Evolutionary conservation across 805 yeast genomes (phyloP).

Genomic region (Cyberlindnera xishuangbannaensis): DNA sequence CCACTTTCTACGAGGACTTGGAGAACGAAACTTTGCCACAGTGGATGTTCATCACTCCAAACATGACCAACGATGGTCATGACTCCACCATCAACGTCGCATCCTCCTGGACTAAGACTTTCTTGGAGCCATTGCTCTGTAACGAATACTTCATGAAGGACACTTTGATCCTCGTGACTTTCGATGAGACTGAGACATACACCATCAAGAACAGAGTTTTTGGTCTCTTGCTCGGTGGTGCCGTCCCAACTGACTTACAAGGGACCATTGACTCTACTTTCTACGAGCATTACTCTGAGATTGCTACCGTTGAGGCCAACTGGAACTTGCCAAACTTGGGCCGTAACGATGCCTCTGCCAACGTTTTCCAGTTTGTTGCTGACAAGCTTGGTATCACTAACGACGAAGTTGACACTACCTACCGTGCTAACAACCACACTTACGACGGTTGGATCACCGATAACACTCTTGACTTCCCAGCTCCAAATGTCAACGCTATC

Average conservation of each 20-base stretch:
- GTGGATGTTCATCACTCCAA: conserved; percentile 49
- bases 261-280: conserved; percentile 42
- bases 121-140: conserved; percentile 38
- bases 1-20: conserved; percentile 37
- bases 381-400: conserved; percentile 28
- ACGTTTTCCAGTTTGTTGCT: conserved; percentile 40
- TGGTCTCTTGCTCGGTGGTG: conserved; percentile 44
- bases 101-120: conserved; percentile 41
- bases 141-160: conserved; percentile 42
- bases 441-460: conserved; percentile 30
- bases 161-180: conserved; percentile 40
- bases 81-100: conserved; percentile 41
- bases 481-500: conserved; percentile 32
- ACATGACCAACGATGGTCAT: conserved; percentile 49
- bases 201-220: conserved; percentile 39
- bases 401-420: conserved; percentile 29
- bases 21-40: conserved; percentile 39
- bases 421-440: conserved; percentile 29
- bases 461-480: conserved; percentile 26
- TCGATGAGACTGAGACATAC: conserved; percentile 44
- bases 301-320: conserved; percentile 45
- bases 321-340: conserved; percentile 46
- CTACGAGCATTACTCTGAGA: conserved; percentile 48
- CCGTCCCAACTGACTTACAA: conserved; percentile 29
- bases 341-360: conserved; percentile 45